Conservation (phyloP, 2,329 filamentous ascomycete genomes). For the Aspergillus pseudonomiae region DNA sequence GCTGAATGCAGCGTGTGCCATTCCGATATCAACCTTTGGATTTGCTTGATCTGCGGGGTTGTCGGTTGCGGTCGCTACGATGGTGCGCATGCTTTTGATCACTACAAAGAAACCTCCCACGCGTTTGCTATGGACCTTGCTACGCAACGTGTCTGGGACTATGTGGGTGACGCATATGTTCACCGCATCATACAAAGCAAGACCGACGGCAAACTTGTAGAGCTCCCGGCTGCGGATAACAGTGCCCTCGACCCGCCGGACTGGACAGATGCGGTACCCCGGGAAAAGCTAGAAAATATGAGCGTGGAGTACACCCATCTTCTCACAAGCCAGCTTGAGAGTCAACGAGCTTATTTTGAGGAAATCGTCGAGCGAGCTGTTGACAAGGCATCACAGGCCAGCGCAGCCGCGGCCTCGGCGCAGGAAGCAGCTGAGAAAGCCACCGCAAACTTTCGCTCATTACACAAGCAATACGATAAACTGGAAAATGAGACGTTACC, state of each 20-base stretch:
- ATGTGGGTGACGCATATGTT: constrained; percentile 92
- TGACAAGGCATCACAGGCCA: constrained; percentile 81
- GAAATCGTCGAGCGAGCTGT: constrained; percentile 86
- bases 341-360: constrained; percentile 90
- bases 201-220: constrained; percentile 87
- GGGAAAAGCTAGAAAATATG: constrained; percentile 73
- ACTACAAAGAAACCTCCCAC: constrained; percentile 88
- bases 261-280: constrained; percentile 50
- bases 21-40: constrained; percentile 82
- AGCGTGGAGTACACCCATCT: constrained; percentile 94
- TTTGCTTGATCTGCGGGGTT: constrained; percentile 90
- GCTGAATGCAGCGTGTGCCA: constrained; percentile 77
- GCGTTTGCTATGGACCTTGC: constrained; percentile 90
- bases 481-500: constrained; percentile 63
- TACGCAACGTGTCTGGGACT: constrained; percentile 97
- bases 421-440: constrained; percentile 69
- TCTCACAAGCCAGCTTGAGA: constrained; percentile 88
- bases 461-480: constrained; percentile 59
- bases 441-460: constrained; percentile 54
- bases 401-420: constrained; percentile 54
- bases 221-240: constrained; percentile 68
- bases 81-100: constrained; percentile 86
- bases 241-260: constrained; percentile 47
- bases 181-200: constrained; percentile 94
- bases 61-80: constrained; percentile 95